Evolutionary conservation across 208 protist species (phyloP).

Genomic region (Trypanosoma caninum): DNA sequence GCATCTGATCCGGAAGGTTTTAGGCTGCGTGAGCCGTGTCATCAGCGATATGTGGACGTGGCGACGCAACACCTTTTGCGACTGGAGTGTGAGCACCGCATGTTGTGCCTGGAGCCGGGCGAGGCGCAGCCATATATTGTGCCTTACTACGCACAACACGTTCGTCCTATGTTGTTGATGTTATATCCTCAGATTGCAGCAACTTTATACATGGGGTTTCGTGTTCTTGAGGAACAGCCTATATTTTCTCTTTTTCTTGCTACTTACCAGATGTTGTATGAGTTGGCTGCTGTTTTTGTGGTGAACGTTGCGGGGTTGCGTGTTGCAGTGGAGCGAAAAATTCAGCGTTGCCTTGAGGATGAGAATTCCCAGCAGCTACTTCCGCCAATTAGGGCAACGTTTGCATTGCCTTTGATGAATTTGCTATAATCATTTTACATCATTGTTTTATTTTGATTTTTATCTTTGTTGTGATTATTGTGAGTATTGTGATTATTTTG

Average conservation of each 20-base stretch:
- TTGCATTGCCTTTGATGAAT: constrained; percentile 60
- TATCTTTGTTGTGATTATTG: constrained; percentile 15
- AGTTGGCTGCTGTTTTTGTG: constrained; percentile 70
- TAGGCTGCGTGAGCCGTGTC: constrained; percentile 49
- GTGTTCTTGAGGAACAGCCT: constrained; percentile 61
- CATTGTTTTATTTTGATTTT: constrained; percentile 1
- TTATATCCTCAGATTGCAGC: constrained; percentile 65
- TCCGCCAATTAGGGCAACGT: constrained; percentile 43
- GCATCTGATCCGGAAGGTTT: constrained; percentile 32
- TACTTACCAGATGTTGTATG: constrained; percentile 56
- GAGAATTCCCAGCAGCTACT: constrained; percentile 40
- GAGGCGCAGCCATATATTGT: constrained; percentile 65
- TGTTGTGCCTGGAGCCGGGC: constrained; percentile 33
- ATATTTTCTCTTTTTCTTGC: constrained; percentile 54
- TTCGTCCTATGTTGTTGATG: constrained; percentile 68
- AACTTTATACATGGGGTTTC: constrained; percentile 67
- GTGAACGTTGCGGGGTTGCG: constrained; percentile 60
- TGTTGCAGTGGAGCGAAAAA: constrained; percentile 40
- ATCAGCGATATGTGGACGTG: constrained; percentile 46
- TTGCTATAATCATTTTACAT: constrained; percentile 28
- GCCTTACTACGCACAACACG: constrained; percentile 83
- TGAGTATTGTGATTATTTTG: constrained; percentile 7
- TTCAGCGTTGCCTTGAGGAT: constrained; percentile 51
- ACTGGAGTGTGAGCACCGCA: constrained; percentile 62
- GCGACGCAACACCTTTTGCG: constrained; percentile 41